phyloP scores from a whole-genome alignment of 176 grass and related monocot species.

The Secale cereale region DNA sequence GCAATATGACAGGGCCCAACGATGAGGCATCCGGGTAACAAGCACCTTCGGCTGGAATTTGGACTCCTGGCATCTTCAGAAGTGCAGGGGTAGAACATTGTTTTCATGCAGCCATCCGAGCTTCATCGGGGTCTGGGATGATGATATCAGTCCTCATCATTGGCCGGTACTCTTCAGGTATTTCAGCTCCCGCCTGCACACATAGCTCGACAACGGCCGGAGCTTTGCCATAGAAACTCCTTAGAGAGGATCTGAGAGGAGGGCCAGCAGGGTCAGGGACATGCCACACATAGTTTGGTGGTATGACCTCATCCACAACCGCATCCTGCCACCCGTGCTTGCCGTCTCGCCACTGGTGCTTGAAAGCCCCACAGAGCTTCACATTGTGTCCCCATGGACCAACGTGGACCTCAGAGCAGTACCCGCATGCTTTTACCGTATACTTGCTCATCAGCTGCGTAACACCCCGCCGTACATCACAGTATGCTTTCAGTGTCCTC shows the following conservation, averaged over 20 bases:
- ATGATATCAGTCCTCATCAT: slow-evolving; percentile 92
- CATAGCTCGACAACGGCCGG: slow-evolving; percentile 77
- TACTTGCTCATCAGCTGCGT: slow-evolving; percentile 71
- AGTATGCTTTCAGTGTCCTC: slow-evolving; percentile 74
- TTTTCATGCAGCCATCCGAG: slow-evolving; percentile 50
- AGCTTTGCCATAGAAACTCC: slow-evolving; percentile 83
- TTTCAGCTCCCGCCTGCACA: slow-evolving; percentile 82
- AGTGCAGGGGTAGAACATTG: neutral
- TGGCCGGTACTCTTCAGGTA: slow-evolving; percentile 56
- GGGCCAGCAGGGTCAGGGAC: slow-evolving; percentile 50
- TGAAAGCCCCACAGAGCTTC: slow-evolving; percentile 91
- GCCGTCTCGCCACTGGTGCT: slow-evolving; percentile 92
- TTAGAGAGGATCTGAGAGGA: slow-evolving; percentile 54
- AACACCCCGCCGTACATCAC: slow-evolving; percentile 49
- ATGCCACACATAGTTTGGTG: slow-evolving; percentile 85
- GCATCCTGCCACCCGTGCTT: slow-evolving; percentile 97
- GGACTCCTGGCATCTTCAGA: neutral
- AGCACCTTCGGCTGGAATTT: slow-evolving; percentile 1
- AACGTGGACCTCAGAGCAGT: slow-evolving; percentile 87
- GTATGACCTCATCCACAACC: slow-evolving; percentile 74
- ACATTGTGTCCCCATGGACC: slow-evolving; percentile 92
- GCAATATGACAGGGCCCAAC: neutral
- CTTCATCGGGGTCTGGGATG: slow-evolving; percentile 68
- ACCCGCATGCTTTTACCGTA: slow-evolving; percentile 84
- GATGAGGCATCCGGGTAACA: neutral